Evolutionary conservation across 2,329 filamentous ascomycete species (phyloP).

Genomic region (Fusarium sp.): DNA sequence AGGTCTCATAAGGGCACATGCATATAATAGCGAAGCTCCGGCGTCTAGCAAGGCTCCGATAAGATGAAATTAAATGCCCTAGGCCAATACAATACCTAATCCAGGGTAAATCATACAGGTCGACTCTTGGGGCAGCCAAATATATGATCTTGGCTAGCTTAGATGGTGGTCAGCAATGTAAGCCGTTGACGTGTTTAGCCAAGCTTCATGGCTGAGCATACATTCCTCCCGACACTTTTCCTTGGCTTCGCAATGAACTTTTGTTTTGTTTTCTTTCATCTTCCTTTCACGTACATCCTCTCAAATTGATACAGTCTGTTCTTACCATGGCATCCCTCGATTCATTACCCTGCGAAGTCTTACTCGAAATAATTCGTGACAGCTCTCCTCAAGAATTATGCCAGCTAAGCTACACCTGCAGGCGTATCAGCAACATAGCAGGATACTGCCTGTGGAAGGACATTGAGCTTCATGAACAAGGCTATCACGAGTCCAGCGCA

Average conservation of each 20-base stretch:
- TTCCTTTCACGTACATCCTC: too few relatives aligned
- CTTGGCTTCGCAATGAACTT: too few relatives aligned
- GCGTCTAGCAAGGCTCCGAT: too few relatives aligned
- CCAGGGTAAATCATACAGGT: too few relatives aligned
- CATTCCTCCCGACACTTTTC: not conserved
- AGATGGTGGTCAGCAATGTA: not conserved
- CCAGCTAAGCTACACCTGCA: constrained; percentile 12
- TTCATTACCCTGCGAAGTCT: not conserved
- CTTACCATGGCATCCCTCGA: not conserved
- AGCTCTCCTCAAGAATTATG: constrained; percentile 10
- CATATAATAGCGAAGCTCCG: too few relatives aligned
- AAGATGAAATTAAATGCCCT: too few relatives aligned
- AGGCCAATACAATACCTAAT: too few relatives aligned
- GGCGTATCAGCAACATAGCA: not conserved
- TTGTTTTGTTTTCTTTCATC: too few relatives aligned
- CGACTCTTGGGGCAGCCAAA: too few relatives aligned
- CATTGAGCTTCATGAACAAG: constrained; percentile 27
- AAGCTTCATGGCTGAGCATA: too few relatives aligned
- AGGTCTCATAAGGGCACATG: too few relatives aligned
- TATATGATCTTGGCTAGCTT: not conserved
- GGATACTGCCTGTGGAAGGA: constrained; percentile 13
- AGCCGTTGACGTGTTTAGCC: not conserved
- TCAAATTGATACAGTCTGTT: accelerated
- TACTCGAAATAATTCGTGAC: constrained; percentile 3
- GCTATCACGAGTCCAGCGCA: constrained; percentile 25